Evolutionary conservation across 2,329 filamentous ascomycete genomes (phyloP).

Genomic region (Xylaria sp.): DNA sequence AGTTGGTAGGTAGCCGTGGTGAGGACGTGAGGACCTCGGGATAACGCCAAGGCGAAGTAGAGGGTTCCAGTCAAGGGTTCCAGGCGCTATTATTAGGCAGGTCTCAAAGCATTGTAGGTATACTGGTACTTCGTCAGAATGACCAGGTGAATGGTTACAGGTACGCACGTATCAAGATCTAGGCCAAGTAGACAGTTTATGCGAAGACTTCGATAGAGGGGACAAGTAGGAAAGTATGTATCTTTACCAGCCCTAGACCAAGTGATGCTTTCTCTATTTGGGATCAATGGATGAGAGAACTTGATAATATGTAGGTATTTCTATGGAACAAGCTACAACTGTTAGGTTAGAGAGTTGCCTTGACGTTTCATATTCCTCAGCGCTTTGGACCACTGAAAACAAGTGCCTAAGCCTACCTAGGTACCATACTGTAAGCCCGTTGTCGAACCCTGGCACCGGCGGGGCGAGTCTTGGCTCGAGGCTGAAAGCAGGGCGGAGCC

Average conservation of each 20-base stretch:
- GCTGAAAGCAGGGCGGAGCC: conserved; percentile 26
- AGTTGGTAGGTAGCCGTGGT: not conserved
- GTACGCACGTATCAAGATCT: not conserved
- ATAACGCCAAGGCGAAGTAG: not conserved
- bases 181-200: not conserved
- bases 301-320: too few species aligned
- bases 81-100: conserved; percentile 12
- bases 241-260: too few species aligned
- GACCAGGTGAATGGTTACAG: not conserved
- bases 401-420: not conserved
- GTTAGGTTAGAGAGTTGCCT: not conserved
- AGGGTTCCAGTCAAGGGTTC: conserved; percentile 2
- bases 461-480: conserved; percentile 8
- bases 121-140: not conserved
- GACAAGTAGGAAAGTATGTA: too few species aligned
- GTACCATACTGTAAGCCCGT: not conserved
- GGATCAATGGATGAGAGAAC: too few species aligned
- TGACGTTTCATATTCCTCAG: conserved; percentile 11
- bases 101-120: not conserved
- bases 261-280: too few species aligned
- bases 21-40: not conserved
- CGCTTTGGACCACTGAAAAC: conserved; percentile 13
- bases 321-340: too few species aligned
- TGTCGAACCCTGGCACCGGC: not conserved
- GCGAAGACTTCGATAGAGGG: conserved; percentile 6